Conservation (phyloP, 164 flowering plant genomes). For the Stephania yunnanensis region DNA sequence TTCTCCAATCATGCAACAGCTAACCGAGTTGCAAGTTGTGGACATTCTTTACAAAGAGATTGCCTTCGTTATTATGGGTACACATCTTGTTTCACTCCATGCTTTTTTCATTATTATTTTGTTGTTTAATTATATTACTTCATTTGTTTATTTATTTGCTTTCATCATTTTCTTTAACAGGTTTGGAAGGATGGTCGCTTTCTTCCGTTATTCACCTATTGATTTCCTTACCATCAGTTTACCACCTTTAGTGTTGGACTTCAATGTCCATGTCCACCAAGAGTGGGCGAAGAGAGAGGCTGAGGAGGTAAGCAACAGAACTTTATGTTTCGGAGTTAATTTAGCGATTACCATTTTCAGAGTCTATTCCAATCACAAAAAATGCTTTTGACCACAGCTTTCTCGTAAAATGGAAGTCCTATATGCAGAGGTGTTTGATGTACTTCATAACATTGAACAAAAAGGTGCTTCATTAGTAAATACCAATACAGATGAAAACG, state of each 20-base stretch:
- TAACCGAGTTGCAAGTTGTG: slow-evolving; percentile 87
- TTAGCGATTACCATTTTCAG: neutral
- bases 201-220: slow-evolving; percentile 83
- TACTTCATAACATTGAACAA: slow-evolving; percentile 48
- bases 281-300: slow-evolving; percentile 61
- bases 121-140: no score
- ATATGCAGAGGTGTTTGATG: slow-evolving; percentile 54
- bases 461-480: slow-evolving; percentile 32
- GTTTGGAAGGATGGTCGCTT: slow-evolving; percentile 83
- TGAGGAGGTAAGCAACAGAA: slow-evolving; percentile 45
- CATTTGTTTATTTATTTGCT: no score
- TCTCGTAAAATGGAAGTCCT: slow-evolving; percentile 51
- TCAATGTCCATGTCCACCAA: slow-evolving; percentile 39
- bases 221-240: slow-evolving; percentile 69
- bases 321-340: neutral
- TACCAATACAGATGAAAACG: slow-evolving; percentile 32
- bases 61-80: slow-evolving; percentile 96
- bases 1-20: slow-evolving; percentile 94
- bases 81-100: neutral
- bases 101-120: neutral
- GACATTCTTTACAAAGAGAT: slow-evolving; percentile 93
- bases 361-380: neutral
- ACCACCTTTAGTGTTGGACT: slow-evolving; percentile 73
- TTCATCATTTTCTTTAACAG: slow-evolving; percentile 29
- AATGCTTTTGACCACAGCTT: slow-evolving; percentile 37